Percentiles rank a stretch among this genome's conserved stretches.
phyloP scores from a whole-genome alignment of 768 basidiomycete species.

The Flagelloscypha sp. region DNA sequence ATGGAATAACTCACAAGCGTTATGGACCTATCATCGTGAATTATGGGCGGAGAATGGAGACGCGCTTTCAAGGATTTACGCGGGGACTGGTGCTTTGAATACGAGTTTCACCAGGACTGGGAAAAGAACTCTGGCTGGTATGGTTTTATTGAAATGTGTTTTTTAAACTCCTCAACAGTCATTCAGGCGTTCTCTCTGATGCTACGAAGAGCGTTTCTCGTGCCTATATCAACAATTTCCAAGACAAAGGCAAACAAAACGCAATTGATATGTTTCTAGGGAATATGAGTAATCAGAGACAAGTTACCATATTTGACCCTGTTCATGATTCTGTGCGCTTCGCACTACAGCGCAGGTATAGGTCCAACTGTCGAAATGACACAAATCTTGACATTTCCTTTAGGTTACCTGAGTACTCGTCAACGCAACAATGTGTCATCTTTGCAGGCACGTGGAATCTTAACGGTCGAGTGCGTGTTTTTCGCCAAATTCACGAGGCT shows the following conservation, averaged over 20 bases:
- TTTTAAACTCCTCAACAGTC: conserved; percentile 8
- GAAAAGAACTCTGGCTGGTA: conserved; percentile 86
- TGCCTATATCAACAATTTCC: conserved; percentile 97
- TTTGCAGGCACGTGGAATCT: conserved; percentile 96
- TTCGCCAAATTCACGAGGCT: conserved; percentile 3
- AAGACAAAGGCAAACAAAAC: conserved; percentile 87
- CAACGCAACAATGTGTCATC: conserved; percentile 58
- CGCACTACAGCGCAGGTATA: conserved; percentile 62
- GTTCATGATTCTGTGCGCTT: conserved; percentile 81
- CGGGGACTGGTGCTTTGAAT: conserved; percentile 88
- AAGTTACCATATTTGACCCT: conserved; percentile 89
- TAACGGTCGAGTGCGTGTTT: conserved; percentile 66
- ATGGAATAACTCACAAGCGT: conserved; percentile 56
- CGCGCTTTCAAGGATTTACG: conserved; percentile 87
- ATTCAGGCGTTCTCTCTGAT: conserved; percentile 81
- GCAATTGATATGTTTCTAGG: conserved; percentile 97
- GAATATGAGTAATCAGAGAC: conserved; percentile 80
- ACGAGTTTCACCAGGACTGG: conserved; percentile 94
- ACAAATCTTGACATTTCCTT: conserved; percentile 4
- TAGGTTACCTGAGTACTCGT: conserved; percentile 80
- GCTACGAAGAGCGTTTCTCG: conserved; percentile 94
- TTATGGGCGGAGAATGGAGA: conserved; percentile 98
- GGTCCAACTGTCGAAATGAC: conserved; percentile 6
- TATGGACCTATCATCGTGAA: conserved; percentile 87
- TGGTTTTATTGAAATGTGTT: conserved; percentile 8